Evolutionary conservation across 176 grass and related monocot genomes (phyloP).

Genomic region (Leersia perrieri): DNA sequence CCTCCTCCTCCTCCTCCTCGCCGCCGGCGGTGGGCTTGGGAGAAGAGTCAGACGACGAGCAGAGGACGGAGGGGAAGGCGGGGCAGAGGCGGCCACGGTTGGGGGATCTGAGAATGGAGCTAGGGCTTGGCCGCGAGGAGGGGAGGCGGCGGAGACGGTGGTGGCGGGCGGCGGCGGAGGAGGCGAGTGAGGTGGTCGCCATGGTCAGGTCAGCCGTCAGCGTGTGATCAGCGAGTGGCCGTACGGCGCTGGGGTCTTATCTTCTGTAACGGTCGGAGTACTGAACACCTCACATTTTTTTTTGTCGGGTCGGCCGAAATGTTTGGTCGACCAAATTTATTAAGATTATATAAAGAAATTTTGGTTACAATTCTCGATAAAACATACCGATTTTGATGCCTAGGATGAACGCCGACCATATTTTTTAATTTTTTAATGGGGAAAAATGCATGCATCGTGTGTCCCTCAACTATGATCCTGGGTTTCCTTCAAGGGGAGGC

Average conservation of each 20-base stretch:
- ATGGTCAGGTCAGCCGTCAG: constrained; percentile 31
- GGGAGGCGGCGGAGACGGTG: background rate
- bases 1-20: constrained; percentile 9
- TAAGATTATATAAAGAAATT: no score
- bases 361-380: no score
- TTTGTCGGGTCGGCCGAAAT: no score
- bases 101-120: background rate
- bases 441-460: no score
- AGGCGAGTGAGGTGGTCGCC: constrained; percentile 42
- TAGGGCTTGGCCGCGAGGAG: background rate
- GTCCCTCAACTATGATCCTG: no score
- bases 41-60: constrained; percentile 14
- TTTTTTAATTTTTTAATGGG: no score
- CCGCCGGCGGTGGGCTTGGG: constrained; percentile 32
- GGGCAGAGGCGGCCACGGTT: background rate
- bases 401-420: no score
- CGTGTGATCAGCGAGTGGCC: constrained; percentile 28
- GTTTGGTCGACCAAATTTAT: no score
- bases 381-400: no score
- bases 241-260: constrained; percentile 35
- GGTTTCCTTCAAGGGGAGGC: no score
- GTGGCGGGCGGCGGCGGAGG: background rate
- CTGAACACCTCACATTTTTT: background rate
- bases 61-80: constrained; percentile 7
- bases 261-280: constrained; percentile 41